These are phyloP conservation scores for Moringa oleifera DNA, from an alignment of 345 rosid genomes.

Conservation along the genomic window DNA sequence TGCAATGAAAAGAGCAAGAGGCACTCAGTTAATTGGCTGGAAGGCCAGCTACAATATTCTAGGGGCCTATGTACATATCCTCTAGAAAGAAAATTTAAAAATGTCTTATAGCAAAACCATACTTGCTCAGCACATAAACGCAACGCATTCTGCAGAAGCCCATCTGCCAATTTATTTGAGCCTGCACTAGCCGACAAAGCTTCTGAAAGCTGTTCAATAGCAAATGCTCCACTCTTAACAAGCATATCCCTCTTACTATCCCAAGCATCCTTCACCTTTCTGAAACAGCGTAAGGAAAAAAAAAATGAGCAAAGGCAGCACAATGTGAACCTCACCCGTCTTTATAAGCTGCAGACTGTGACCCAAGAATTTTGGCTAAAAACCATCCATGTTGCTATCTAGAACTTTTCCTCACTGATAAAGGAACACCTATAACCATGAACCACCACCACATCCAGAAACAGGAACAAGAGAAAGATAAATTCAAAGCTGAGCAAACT, in stretches of 20 bases:
- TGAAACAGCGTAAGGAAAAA: conserved; percentile 26
- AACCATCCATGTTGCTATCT: neutral
- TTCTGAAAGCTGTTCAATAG: conserved; percentile 82
- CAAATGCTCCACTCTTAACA: conserved; percentile 69
- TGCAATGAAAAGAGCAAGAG: no score
- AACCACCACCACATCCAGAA: neutral
- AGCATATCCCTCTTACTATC: conserved; percentile 60
- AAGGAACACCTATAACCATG: no score
- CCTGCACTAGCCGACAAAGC: conserved; percentile 68
- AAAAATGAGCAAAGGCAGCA: conserved; percentile 4
- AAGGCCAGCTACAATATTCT: neutral
- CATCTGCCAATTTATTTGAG: conserved; percentile 59
- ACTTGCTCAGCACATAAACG: conserved; percentile 82
- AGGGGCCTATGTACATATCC: neutral
- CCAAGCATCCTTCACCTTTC: conserved; percentile 90
- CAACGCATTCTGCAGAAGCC: conserved; percentile 44
- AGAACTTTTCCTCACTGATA: neutral
- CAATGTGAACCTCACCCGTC: conserved; percentile 2
- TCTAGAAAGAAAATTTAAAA: neutral
- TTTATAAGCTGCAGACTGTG: neutral
- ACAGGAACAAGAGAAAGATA: conserved; percentile 3
- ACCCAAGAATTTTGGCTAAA: conserved; percentile 4
- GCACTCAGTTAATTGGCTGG: no score
- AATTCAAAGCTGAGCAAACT: neutral
- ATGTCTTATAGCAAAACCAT: conserved; percentile 13